A percentile compares a stretch with the other conserved stretches of the same genome.
These are phyloP conservation scores for Claviceps pazoutovae DNA, from an alignment of 2,329 filamentous ascomycete species.

Conservation along the genomic window DNA sequence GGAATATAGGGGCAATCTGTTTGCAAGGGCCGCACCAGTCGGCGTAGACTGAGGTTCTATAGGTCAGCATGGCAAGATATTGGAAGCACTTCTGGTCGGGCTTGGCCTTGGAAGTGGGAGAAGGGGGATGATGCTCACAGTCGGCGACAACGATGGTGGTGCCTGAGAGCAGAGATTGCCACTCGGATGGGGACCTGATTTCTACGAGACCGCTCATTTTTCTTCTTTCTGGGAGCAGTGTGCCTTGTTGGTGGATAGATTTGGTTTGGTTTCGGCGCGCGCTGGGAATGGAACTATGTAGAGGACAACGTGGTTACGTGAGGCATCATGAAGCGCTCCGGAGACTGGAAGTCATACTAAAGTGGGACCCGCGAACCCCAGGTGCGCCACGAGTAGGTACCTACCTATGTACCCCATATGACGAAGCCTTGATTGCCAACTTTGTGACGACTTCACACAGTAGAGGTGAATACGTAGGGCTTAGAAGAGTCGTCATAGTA, in stretches of 20 bases:
- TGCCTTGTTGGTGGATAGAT: no score
- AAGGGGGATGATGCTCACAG: slow-evolving; percentile 48
- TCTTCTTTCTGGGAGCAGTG: slow-evolving; percentile 3
- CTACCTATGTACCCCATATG: no score
- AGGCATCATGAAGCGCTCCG: no score
- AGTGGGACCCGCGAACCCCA: no score
- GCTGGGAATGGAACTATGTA: no score
- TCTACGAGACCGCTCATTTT: slow-evolving; percentile 33
- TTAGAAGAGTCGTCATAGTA: fast-evolving
- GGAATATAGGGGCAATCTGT: slow-evolving; percentile 31
- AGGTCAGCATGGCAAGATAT: not conserved
- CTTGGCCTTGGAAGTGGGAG: not conserved
- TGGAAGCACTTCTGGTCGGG: not conserved
- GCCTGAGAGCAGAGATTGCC: slow-evolving; percentile 55
- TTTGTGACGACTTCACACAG: no score
- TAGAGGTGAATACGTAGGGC: no score
- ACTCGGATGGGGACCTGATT: slow-evolving; percentile 56
- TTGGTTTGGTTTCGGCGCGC: no score
- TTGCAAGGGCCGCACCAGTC: slow-evolving; percentile 39
- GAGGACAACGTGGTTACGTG: no score
- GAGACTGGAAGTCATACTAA: no score
- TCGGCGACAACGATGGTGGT: slow-evolving; percentile 77
- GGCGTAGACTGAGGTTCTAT: slow-evolving; percentile 59
- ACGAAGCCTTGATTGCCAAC: no score
- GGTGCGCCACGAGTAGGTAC: no score